Evolutionary conservation across 2,329 filamentous ascomycete species (phyloP), one percentile per base, ranked within the genome.

Genomic region (Geosmithia flava): DNA sequence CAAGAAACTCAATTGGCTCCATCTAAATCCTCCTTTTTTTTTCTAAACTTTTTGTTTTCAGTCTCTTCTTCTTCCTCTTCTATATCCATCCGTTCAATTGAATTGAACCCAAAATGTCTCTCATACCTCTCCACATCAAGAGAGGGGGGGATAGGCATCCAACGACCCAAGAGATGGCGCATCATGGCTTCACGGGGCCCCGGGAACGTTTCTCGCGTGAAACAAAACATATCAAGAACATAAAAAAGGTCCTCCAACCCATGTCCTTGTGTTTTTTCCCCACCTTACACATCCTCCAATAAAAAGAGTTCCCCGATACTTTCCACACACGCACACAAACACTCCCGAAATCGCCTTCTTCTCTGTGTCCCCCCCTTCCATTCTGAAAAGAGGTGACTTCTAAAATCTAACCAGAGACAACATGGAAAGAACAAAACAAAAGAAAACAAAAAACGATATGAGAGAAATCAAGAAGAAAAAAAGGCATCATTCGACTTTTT

Each of bases 11-110:
- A 37, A 13, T 37, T 37, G 33, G 33, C 33, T 37, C 11, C 15
- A 37, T 42, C 10, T 19, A 42, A 11, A 20, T 19, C 20, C 20
- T 19, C 41, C 20, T 19, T 42, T 42, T 42, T 42, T 42, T 15
- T 42, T 42, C 41, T 42, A 11, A 10, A 11, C 20, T n/a, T 42
- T 42, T 42, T 42, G 4, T 23, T 42, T 3, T 19, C 10, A 19
- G 10, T 19, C 17, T 23, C 17, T 11, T 42, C 41, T 42, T 27
- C 23, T 27, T 27, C 33, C 33, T 37, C 33, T 39, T 49, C 47
- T 49, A 49, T 49, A 33, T 42, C 16, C 42, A 33, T 30, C 47
- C 44, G 41, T 45, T 41, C n/a, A n/a, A n/a, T 46, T 45, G 41
- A 15, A 20, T 20, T 19, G 19, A 39, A 44, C 45, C 47, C 47